These are phyloP conservation scores for Jatropha podagrica DNA, from an alignment of 441 rosid species.

Conservation along the genomic window DNA sequence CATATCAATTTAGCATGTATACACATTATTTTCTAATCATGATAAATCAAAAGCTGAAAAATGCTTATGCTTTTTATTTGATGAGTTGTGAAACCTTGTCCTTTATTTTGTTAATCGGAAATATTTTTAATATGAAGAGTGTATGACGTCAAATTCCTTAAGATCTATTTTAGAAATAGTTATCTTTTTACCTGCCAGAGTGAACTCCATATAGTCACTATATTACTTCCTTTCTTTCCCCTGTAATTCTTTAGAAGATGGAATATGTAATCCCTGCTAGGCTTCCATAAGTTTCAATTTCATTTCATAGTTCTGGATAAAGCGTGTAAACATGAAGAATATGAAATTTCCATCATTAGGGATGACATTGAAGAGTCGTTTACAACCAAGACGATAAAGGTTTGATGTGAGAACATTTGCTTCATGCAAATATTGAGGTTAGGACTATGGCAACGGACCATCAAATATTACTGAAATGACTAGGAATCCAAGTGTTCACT, in stretches of 20 bases:
- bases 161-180: background rate
- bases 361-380: background rate
- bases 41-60: background rate
- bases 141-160: background rate
- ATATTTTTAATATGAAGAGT: background rate
- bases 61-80: background rate
- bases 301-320: background rate
- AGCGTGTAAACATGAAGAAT: background rate
- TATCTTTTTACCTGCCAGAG: background rate
- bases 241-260: background rate
- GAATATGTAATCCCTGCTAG: background rate
- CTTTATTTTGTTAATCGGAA: background rate
- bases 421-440: conserved; percentile 10
- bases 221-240: background rate
- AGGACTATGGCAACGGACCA: background rate
- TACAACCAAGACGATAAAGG: background rate
- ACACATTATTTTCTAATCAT: background rate
- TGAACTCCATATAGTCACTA: background rate
- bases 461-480: background rate
- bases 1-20: background rate
- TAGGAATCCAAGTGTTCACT: background rate
- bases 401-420: background rate
- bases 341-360: background rate
- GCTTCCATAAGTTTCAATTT: background rate
- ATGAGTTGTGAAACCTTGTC: background rate